Base-by-base conservation (phyloP, 129 eudicot genomes). In the Lonicera japonica region DNA sequence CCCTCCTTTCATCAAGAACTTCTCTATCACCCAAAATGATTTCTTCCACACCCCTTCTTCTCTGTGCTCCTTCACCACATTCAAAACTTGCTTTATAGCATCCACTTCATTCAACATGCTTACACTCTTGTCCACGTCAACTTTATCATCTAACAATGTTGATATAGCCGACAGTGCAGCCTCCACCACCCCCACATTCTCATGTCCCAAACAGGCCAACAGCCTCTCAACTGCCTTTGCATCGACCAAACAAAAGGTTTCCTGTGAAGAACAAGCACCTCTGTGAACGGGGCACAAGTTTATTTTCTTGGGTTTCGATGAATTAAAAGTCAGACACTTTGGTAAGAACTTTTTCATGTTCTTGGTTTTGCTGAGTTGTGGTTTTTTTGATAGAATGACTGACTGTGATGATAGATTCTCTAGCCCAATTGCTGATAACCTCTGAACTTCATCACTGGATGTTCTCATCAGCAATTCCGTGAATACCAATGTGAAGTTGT, bases 131-230 rank as follows among this genome's bases (percentile, higher is more conserved):
- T 65, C 79, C 63, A 83, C 58, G 56, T 83, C 68, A 34, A 83
- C 79, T 21, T 67, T 74, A 43, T 80, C 95, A 58, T 80, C 88
- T 25, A 83, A 52, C 66, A 87, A 66, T 11, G 90, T 83, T 41
- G 78, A 80, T 45, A 86, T 62, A 21, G 90, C 90, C 11, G 87
- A 80, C 54, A 86, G 57, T 29, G 90, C 84, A 68, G 95, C 90
- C 68, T 75, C 81, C 40, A 77, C 84, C 48, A 87, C 95, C 63
- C 77, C 70, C 52, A 68, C 71, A 41, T 82, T 79, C 29, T 55
- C 72, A 11, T 82, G 95, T 66, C 83, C 85, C 72, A 87, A 70
- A 52, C 76, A 73, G 40, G 70, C 73, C 73, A 82, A 61, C 62
- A 83, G 73, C 60, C 72, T 83, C 69, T 80, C 79, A n/a, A 83